Evolutionary conservation across 805 yeast species (phyloP), one percentile per base, ranked within the genome.

Genomic region (Pichia kluyveri): DNA sequence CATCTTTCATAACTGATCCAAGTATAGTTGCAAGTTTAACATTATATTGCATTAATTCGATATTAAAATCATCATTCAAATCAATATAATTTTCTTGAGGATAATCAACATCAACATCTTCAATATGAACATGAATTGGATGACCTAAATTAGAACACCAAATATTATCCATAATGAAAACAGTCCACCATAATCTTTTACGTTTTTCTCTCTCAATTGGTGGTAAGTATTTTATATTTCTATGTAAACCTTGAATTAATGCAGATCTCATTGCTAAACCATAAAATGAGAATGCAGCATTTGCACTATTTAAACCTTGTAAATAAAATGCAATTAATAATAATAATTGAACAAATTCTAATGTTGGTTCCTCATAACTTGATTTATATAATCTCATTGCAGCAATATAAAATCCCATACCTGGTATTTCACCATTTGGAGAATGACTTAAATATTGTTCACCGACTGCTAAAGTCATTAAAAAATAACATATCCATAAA

Each of bases 131-230:
- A 50, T 64, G 69, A n/a, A 57, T 54, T 0, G 69, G 69, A 23
- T 62, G 61, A 3, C 68, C 67, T 32, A 63, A 43, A 41, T 63
- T 62, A 2, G 67, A 60, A 30, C 62, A 54, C 62, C 67, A 64
- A 1, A 60, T 52, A 23, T 58, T 56, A 40, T 65, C 67, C 62
- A 66, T 58, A 10, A 59, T 52, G 42, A 56, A 64, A 27, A 62
- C 59, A 3, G 70, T 62, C 70, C 70, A 66, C 69, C 69, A 66
- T 8, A 66, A 49, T 43, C 69, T 54, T 48, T 63, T 56, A 19
- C 67, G 51, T 45, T 59, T 58, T 41, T 66, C 70, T 19, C 53
- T 54, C 36, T 62, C 63, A 5, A 54, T 49, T 1, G 56, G 39
- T 6, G 46, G 27, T 7, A 40, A 18, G 3, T 32, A 42, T 10